Evolutionary conservation across 257 asterid species (phyloP).

Genomic region (Phtheirospermum japonicum): DNA sequence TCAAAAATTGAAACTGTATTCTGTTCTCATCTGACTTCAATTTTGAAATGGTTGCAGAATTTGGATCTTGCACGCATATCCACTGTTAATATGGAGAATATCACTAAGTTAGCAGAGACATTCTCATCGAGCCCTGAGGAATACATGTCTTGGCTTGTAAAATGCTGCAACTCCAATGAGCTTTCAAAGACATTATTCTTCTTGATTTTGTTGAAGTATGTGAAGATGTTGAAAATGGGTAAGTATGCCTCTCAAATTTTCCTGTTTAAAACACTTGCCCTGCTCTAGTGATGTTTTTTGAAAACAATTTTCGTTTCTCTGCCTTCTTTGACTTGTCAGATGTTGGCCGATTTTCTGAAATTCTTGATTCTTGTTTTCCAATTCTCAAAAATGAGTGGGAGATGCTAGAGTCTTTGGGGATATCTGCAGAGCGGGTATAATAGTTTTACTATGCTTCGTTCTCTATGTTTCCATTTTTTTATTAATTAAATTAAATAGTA

Average conservation of each 20-base stretch:
- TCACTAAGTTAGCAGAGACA: constrained; percentile 52
- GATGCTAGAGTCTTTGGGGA: constrained; percentile 45
- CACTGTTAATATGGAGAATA: constrained; percentile 56
- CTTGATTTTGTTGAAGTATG: constrained; percentile 60
- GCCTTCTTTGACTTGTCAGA: constrained; percentile 36
- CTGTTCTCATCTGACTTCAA: constrained; percentile 3
- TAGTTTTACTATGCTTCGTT: constrained; percentile 17
- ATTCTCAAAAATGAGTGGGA: constrained; percentile 67
- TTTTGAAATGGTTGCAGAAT: constrained; percentile 50
- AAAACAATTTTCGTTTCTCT: neutral
- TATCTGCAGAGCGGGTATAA: constrained; percentile 48
- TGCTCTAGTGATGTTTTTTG: constrained; percentile 6
- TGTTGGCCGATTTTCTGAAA: constrained; percentile 36
- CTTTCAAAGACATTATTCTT: constrained; percentile 64
- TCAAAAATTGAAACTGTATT: neutral
- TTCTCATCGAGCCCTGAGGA: constrained; percentile 46
- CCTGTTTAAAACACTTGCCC: neutral
- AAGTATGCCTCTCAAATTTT: constrained; percentile 18
- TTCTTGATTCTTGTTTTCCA: constrained; percentile 56
- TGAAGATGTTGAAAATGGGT: constrained; percentile 62
- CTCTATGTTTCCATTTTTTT: constrained; percentile 10
- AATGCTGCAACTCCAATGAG: constrained; percentile 62
- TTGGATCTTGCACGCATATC: constrained; percentile 38
- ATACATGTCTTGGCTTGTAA: constrained; percentile 63
- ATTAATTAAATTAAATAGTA: constrained; percentile 10